phyloP scores from a whole-genome alignment of 2,329 filamentous ascomycete genomes.

The Neophaeococcomyces aloes region DNA sequence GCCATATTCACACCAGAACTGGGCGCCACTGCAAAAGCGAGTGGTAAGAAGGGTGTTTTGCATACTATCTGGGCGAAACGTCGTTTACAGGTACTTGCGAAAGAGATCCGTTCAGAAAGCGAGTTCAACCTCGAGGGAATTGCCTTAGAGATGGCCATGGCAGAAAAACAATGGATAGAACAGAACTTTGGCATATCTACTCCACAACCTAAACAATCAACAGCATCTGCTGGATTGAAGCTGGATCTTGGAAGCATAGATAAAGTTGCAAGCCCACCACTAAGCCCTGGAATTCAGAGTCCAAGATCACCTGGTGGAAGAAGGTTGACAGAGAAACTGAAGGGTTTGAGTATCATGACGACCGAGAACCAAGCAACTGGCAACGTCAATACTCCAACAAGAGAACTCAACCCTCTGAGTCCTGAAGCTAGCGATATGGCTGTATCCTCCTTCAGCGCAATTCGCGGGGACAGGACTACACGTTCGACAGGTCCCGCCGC shows the following conservation, averaged over 20 bases:
- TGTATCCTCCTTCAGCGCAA: slow-evolving; percentile 51
- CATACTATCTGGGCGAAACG: slow-evolving; percentile 88
- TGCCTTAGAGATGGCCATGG: slow-evolving; percentile 69
- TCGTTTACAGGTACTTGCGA: slow-evolving; percentile 61
- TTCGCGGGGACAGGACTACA: slow-evolving; percentile 38
- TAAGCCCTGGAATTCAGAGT: slow-evolving; percentile 50
- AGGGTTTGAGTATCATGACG: slow-evolving; percentile 67
- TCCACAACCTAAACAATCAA: not conserved
- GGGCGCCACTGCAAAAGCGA: slow-evolving; percentile 53
- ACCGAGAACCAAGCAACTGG: slow-evolving; percentile 52
- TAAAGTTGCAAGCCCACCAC: slow-evolving; percentile 27
- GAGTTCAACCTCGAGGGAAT: slow-evolving; percentile 68
- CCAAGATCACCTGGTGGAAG: slow-evolving; percentile 49
- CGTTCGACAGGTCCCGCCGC: slow-evolving; percentile 14
- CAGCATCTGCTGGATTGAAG: slow-evolving; percentile 26
- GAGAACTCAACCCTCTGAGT: slow-evolving; percentile 43
- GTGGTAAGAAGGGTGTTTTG: slow-evolving; percentile 68
- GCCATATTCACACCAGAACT: slow-evolving; percentile 75
- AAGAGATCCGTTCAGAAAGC: slow-evolving; percentile 66
- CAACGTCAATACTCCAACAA: slow-evolving; percentile 19
- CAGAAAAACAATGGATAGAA: slow-evolving; percentile 78
- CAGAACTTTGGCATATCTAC: slow-evolving; percentile 59
- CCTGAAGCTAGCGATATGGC: slow-evolving; percentile 54
- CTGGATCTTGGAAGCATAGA: slow-evolving; percentile 22
- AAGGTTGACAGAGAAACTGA: slow-evolving; percentile 66